phyloP scores from a whole-genome alignment of 2,329 filamentous ascomycete species.

The Phyllosticta paracitricarpa region DNA sequence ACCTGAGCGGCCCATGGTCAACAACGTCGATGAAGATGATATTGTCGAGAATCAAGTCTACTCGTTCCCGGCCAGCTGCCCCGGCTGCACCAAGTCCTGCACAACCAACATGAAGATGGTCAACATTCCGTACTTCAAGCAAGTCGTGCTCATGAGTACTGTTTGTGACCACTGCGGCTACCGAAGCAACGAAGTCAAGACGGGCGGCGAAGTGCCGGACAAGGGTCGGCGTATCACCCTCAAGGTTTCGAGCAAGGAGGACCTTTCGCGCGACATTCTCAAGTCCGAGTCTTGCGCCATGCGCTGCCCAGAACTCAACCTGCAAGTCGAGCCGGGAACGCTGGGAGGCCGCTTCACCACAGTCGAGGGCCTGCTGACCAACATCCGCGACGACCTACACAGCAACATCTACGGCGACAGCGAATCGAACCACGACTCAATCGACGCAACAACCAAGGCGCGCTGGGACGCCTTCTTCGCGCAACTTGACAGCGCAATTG shows the following conservation, averaged over 20 bases:
- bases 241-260: conserved; percentile 55
- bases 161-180: conserved; percentile 88
- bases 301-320: conserved; percentile 74
- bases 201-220: conserved; percentile 81
- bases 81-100: conserved; percentile 77
- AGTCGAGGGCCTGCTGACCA: conserved; percentile 83
- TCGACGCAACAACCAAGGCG: conserved; percentile 52
- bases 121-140: conserved; percentile 94
- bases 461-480: conserved; percentile 78
- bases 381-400: conserved; percentile 83
- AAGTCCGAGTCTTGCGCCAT: conserved; percentile 91
- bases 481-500: conserved; percentile 65
- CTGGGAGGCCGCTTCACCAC: conserved; percentile 95
- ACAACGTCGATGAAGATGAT: conserved; percentile 54
- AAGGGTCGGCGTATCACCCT: conserved; percentile 78
- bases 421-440: conserved; percentile 58
- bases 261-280: conserved; percentile 85
- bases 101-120: conserved; percentile 98
- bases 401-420: conserved; percentile 61
- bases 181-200: conserved; percentile 95
- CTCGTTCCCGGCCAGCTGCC: conserved; percentile 82
- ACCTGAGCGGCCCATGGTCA: conserved; percentile 26
- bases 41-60: conserved; percentile 91
- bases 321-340: conserved; percentile 85
- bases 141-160: conserved; percentile 92